Conservation (phyloP, 345 rosid species). For the Alliaria petiolata region DNA sequence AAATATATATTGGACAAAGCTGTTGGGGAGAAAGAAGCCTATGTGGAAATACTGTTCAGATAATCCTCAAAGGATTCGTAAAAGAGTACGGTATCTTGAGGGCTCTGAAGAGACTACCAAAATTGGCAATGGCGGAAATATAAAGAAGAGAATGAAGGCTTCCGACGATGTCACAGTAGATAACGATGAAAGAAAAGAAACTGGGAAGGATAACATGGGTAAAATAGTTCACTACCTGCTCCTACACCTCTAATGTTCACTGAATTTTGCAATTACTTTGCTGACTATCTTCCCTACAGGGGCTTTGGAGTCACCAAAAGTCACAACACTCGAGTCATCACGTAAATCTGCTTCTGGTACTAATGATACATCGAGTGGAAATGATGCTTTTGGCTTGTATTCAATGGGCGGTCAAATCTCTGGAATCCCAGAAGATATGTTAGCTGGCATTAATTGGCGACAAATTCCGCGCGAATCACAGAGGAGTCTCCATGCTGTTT, state of each 20-base stretch:
- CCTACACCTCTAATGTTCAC: slow-evolving; percentile 1
- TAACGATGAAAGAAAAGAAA: slow-evolving; percentile 25
- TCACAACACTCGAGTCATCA: slow-evolving; percentile 22
- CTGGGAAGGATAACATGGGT: slow-evolving; percentile 44
- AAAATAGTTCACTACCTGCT: slow-evolving; percentile 19
- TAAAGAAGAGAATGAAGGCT: slow-evolving; percentile 56
- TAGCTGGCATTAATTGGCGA: slow-evolving; percentile 33
- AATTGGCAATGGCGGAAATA: slow-evolving; percentile 33
- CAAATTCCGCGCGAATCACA: slow-evolving; percentile 46
- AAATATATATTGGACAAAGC: slow-evolving; percentile 65
- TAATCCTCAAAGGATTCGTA: slow-evolving; percentile 61
- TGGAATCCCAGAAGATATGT: slow-evolving; percentile 33
- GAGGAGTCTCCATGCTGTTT: slow-evolving; percentile 52
- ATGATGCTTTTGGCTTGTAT: slow-evolving; percentile 12
- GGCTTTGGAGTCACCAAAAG: slow-evolving; percentile 28
- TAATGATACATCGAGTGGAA: slow-evolving; percentile 9
- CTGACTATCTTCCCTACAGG: slow-evolving; percentile 44
- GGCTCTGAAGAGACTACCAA: slow-evolving; percentile 26
- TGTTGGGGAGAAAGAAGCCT: slow-evolving; percentile 59
- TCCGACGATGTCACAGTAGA: slow-evolving; percentile 30
- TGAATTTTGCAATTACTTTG: slow-evolving; percentile 8
- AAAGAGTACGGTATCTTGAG: slow-evolving; percentile 48
- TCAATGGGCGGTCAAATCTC: slow-evolving; percentile 23
- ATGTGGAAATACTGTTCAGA: slow-evolving; percentile 59
- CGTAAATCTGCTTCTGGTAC: slow-evolving; percentile 23